A percentile compares a stretch with the other conserved stretches of the same genome.
Evolutionary conservation across 495 filamentous ascomycete genomes (phyloP).

Genomic region (Astrothelium macrocarpum): DNA sequence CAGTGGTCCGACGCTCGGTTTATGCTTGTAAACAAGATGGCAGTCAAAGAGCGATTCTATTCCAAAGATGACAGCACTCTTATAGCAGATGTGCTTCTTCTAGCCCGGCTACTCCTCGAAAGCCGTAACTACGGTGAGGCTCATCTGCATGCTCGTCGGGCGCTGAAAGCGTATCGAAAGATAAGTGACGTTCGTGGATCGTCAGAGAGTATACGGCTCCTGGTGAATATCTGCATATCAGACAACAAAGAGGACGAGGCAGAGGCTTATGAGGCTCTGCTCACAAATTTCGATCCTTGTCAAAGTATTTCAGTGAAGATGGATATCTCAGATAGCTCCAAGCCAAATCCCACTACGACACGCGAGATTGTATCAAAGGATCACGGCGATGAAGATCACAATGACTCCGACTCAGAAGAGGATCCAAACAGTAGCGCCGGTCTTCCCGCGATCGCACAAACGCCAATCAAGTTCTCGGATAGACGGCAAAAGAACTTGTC

Average conservation of each 20-base stretch:
- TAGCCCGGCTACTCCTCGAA: neutral
- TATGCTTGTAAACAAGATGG: constrained; percentile 4
- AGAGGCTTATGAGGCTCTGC: constrained; percentile 2
- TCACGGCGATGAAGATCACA: neutral
- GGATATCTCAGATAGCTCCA: neutral
- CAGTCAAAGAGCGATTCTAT: constrained; percentile 4
- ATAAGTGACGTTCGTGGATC: neutral
- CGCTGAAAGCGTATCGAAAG: constrained; percentile 3
- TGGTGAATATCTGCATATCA: neutral
- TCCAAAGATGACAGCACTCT: neutral
- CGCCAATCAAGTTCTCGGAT: neutral
- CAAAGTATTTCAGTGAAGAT: too few species aligned
- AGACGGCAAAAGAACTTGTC: too few species aligned
- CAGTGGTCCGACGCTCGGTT: neutral
- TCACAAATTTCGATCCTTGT: neutral
- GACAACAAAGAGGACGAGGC: constrained; percentile 1
- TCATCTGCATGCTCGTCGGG: constrained; percentile 2
- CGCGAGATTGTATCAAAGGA: neutral
- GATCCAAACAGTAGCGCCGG: neutral
- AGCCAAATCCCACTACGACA: neutral
- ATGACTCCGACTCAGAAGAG: neutral
- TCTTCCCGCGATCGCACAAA: neutral
- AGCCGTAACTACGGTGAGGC: neutral
- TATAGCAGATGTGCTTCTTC: neutral
- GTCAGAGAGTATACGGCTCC: neutral